These are phyloP conservation scores for Penicillium malachiteum DNA, from an alignment of 495 filamentous ascomycete species.

Conservation along the genomic window DNA sequence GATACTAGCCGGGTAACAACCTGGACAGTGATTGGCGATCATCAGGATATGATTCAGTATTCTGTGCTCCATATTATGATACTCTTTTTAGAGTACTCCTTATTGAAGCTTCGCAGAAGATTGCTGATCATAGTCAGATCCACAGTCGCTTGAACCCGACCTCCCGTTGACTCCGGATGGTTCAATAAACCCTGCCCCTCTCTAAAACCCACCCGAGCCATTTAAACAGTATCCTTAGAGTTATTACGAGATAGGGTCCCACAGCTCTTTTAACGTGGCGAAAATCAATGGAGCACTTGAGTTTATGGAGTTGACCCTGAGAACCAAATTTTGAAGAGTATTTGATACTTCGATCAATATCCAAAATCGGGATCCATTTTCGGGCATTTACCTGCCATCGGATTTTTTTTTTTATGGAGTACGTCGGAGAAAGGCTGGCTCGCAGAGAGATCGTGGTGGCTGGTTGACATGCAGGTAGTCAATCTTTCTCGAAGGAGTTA, in stretches of 20 bases:
- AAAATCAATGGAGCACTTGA: slow-evolving; percentile 20
- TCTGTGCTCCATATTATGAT: no score
- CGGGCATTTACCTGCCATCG: background rate
- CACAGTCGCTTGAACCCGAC: slow-evolving; percentile 10
- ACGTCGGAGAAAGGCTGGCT: background rate
- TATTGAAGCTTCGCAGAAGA: slow-evolving; percentile 5
- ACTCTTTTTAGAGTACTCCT: no score
- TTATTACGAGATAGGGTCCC: background rate
- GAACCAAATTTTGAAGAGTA: background rate
- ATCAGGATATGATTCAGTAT: background rate
- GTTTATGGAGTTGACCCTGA: background rate
- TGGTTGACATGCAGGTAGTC: slow-evolving; percentile 7
- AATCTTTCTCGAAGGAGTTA: background rate
- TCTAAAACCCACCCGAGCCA: background rate
- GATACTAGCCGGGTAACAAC: background rate
- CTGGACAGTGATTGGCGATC: slow-evolving; percentile 2
- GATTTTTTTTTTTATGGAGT: background rate
- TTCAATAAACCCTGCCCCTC: background rate
- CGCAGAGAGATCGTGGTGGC: slow-evolving; percentile 14
- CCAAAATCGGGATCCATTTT: background rate
- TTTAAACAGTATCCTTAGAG: no score
- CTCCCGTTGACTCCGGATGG: slow-evolving; percentile 3
- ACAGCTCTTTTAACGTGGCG: slow-evolving; percentile 22
- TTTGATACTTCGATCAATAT: background rate
- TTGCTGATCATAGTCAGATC: slow-evolving; percentile 12